Evolutionary conservation across 805 yeast species (phyloP), one percentile per base, ranked within the genome.

Genomic region (Starmerella stellata): DNA sequence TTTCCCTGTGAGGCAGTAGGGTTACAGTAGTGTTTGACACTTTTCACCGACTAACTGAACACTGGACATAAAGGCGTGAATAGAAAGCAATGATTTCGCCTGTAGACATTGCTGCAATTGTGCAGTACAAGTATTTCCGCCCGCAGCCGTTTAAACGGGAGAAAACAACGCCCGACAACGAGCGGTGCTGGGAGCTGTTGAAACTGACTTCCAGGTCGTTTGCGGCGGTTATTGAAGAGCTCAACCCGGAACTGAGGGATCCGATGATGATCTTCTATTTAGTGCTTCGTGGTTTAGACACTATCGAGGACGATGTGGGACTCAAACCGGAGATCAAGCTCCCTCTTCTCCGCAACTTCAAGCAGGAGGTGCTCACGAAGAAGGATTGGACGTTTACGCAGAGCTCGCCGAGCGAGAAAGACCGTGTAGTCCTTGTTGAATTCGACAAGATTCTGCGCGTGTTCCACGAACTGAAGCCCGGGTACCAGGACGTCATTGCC

Each of bases 231-330:
- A 87, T 87, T 52, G 68, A 70, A 64, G 94, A 90, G 56, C 67
- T 90, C 43, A 77, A 82, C 55, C 95, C 95, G 0, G 94, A 83
- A 52, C 63, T 90, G 46, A 70, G 93, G 47, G 74, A 74, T 46
- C 79, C 78, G 1, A 69, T 62, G 44, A 75, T 74, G 83, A 43
- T 90, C 4, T 90, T 90, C 60, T 90, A 90, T 58, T 59, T 90
- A 40, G 68, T 83, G 18, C 62, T 90, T 46, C 70, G 98, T 44
- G 98, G 93, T 2, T 69, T 90, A 51, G 98, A 90, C 55, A 90
- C 98, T 1, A 69, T 90, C 40, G 98, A 90, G 58, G 98, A 90
- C 58, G 96, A 90, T 57, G 83, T 83, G 92, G 70, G 90, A 7
- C 62, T 90, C 42, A 76, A 72, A 44, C 74, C 78, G 4, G 64